Evolutionary conservation across 2,329 filamentous ascomycete genomes (phyloP).

Genomic region (Rutstroemia sp.): DNA sequence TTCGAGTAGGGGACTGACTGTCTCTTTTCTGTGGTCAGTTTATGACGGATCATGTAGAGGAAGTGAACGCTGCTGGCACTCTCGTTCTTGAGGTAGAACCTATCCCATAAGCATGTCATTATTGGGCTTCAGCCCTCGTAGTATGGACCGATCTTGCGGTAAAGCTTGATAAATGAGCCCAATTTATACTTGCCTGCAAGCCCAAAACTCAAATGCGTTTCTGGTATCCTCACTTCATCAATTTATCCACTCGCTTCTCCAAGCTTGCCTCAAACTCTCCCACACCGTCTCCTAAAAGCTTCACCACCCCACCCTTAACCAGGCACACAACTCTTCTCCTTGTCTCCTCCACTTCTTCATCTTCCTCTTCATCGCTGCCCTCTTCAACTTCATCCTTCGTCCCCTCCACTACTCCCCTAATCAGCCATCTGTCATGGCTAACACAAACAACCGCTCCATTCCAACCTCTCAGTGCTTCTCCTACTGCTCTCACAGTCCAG

Average conservation of each 20-base stretch:
- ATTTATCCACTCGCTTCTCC: conserved; percentile 49
- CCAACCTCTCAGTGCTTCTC: conserved; percentile 58
- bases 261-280: conserved; percentile 57
- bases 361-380: conserved; percentile 39
- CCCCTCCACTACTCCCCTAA: conserved; percentile 66
- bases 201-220: neutral
- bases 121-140: no score
- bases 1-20: no score
- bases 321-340: conserved; percentile 52
- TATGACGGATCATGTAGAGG: no score
- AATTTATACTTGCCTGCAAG: no score
- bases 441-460: conserved; percentile 70
- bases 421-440: conserved; percentile 76
- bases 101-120: no score
- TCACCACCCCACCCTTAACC: conserved; percentile 50
- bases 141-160: no score
- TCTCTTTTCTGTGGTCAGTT: no score
- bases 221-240: conserved; percentile 18
- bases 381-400: conserved; percentile 36
- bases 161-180: no score
- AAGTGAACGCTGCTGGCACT: no score
- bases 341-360: conserved; percentile 38
- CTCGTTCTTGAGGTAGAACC: no score
- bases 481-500: conserved; percentile 67
- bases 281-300: conserved; percentile 50